Evolutionary conservation across 257 asterid genomes (phyloP).

Genomic region (Ajuga chamaepitys): DNA sequence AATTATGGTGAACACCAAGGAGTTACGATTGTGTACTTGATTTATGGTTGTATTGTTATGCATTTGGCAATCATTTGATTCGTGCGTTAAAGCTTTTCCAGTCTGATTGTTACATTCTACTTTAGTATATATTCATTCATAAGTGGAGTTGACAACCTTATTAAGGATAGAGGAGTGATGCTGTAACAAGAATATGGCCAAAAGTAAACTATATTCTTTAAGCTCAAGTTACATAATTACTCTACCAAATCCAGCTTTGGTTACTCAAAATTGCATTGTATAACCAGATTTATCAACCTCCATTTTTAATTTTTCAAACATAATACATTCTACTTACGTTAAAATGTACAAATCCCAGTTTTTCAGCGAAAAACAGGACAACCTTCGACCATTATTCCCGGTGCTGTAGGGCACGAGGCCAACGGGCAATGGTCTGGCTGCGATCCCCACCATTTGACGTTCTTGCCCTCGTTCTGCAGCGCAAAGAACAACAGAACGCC

Average conservation of each 20-base stretch:
- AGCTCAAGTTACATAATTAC: background rate
- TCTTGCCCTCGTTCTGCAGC: conserved; percentile 60
- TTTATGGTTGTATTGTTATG: no score
- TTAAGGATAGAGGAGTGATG: background rate
- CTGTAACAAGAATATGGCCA: background rate
- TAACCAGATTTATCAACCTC: background rate
- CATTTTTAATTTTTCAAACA: background rate
- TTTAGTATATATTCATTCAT: background rate
- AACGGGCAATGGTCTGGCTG: conserved; percentile 78
- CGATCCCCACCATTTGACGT: conserved; percentile 89
- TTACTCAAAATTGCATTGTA: conserved; percentile 20
- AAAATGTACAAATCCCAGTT: background rate
- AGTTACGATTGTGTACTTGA: no score
- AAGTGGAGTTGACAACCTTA: background rate
- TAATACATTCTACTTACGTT: background rate
- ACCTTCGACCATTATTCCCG: conserved; percentile 60
- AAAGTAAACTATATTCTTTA: background rate
- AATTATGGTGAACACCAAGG: no score
- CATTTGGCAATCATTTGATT: no score
- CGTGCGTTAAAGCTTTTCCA: no score
- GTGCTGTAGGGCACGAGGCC: conserved; percentile 91
- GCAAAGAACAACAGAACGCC: conserved; percentile 74
- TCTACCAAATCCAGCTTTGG: background rate
- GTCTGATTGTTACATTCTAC: no score
- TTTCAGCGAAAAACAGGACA: conserved; percentile 69